Percentiles rank a stretch among this genome's conserved stretches.
Evolutionary conservation across 2,329 filamentous ascomycete species (phyloP).

Genomic region (Coleophoma cylindrospora): DNA sequence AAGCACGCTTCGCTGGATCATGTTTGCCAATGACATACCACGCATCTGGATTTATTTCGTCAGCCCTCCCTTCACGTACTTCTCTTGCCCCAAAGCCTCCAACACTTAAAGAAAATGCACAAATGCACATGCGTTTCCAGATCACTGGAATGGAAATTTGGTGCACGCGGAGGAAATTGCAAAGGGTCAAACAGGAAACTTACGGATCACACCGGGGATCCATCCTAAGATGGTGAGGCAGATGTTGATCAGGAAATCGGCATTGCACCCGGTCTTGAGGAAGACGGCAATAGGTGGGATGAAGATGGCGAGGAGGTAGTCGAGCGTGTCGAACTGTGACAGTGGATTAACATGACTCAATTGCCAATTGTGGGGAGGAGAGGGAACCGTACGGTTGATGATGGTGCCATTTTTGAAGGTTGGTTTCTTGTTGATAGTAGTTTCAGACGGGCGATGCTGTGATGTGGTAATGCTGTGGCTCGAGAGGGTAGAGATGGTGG

Average conservation of each 20-base stretch:
- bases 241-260: constrained; percentile 36
- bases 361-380: background rate
- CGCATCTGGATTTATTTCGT: constrained; percentile 12
- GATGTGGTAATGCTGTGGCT: too few relatives aligned
- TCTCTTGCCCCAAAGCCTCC: too few relatives aligned
- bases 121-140: too few relatives aligned
- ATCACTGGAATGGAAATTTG: too few relatives aligned
- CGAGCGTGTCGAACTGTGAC: constrained; percentile 15
- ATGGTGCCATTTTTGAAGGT: constrained; percentile 4
- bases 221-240: constrained; percentile 29
- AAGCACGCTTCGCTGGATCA: constrained; percentile 15
- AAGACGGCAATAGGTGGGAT: constrained; percentile 27
- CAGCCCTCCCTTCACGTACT: background rate
- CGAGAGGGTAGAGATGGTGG: too few relatives aligned
- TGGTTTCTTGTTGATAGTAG: background rate
- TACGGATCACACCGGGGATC: constrained; percentile 26
- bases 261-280: constrained; percentile 30
- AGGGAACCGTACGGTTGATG: constrained; percentile 4
- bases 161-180: background rate
- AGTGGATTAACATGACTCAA: too few relatives aligned
- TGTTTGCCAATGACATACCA: constrained; percentile 23
- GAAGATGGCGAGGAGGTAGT: constrained; percentile 24
- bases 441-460: too few relatives aligned
- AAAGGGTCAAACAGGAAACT: constrained; percentile 4
- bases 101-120: too few relatives aligned